Percentiles rank a stretch among this genome's conserved stretches.
Conservation (phyloP, 208 protist genomes). For the Leishmania arabica region DNA sequence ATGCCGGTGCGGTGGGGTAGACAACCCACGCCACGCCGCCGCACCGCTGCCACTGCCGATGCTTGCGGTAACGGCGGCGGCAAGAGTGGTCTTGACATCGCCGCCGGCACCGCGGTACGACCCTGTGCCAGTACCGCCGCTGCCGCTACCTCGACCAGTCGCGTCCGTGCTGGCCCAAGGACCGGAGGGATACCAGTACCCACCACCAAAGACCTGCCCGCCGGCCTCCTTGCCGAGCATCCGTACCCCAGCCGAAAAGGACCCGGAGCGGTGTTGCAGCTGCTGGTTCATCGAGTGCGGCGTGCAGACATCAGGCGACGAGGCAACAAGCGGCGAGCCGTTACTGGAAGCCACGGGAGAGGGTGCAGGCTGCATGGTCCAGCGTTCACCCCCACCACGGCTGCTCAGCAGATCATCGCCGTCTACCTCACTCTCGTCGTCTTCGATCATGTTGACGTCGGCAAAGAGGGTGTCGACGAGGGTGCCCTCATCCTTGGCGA, state of each 20-base stretch:
- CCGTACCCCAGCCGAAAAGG: neutral
- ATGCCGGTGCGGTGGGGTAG: neutral
- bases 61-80: neutral
- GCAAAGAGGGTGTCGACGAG: slow-evolving; percentile 56
- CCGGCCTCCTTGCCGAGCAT: neutral
- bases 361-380: neutral
- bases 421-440: slow-evolving; percentile 40
- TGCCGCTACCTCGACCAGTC: neutral
- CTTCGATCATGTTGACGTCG: slow-evolving; percentile 34
- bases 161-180: neutral
- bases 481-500: slow-evolving; percentile 42
- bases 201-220: slow-evolving; percentile 25
- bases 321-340: neutral
- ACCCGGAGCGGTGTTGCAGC: neutral
- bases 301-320: neutral
- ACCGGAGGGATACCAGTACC: slow-evolving; percentile 32
- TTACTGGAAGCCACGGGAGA: neutral
- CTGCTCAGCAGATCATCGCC: slow-evolving; percentile 14
- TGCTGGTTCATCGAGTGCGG: neutral
- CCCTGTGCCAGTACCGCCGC: neutral
- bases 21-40: neutral
- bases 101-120: neutral
- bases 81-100: neutral
- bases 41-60: slow-evolving; percentile 3
- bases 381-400: slow-evolving; percentile 3